Evolutionary conservation across 352 stramenopile genomes (phyloP).

Genomic region (Thalassiosira gravida): DNA sequence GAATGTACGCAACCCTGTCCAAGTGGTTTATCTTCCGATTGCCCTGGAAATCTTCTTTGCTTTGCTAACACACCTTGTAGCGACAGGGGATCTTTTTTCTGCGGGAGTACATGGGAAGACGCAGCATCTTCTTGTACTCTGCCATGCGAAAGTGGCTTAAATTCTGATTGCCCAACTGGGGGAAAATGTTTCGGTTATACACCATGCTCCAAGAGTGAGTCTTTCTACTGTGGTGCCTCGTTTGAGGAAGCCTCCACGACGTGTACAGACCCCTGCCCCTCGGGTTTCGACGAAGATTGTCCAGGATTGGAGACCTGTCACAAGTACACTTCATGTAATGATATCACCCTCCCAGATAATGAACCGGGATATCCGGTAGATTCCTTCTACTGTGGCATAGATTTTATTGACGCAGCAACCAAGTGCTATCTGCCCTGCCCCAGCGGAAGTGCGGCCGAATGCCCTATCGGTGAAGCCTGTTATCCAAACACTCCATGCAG

Average conservation of each 20-base stretch:
- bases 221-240: slow-evolving; percentile 50
- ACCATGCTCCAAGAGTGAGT: slow-evolving; percentile 18
- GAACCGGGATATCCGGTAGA: slow-evolving; percentile 19
- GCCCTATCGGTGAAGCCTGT: slow-evolving; percentile 29
- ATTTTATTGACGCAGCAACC: slow-evolving; percentile 23
- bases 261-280: slow-evolving; percentile 30
- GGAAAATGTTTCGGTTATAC: slow-evolving; percentile 48
- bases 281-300: slow-evolving; percentile 27
- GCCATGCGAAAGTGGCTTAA: slow-evolving; percentile 18
- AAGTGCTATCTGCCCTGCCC: slow-evolving; percentile 32
- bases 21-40: slow-evolving; percentile 27
- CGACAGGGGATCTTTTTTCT: slow-evolving; percentile 47
- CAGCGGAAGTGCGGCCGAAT: slow-evolving; percentile 37
- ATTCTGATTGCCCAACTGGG: slow-evolving; percentile 41
- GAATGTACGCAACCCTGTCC: slow-evolving; percentile 30
- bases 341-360: slow-evolving; percentile 7
- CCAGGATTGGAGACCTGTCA: slow-evolving; percentile 22
- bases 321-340: slow-evolving; percentile 32
- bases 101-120: slow-evolving; percentile 34
- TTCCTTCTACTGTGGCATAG: slow-evolving; percentile 45
- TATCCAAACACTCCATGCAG: slow-evolving; percentile 48
- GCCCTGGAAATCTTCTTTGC: slow-evolving; percentile 33
- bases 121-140: slow-evolving; percentile 47
- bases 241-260: slow-evolving; percentile 50
- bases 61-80: slow-evolving; percentile 48